phyloP scores from a whole-genome alignment of 1,139 yeast genomes.

The Kluyveromyces sp. region DNA sequence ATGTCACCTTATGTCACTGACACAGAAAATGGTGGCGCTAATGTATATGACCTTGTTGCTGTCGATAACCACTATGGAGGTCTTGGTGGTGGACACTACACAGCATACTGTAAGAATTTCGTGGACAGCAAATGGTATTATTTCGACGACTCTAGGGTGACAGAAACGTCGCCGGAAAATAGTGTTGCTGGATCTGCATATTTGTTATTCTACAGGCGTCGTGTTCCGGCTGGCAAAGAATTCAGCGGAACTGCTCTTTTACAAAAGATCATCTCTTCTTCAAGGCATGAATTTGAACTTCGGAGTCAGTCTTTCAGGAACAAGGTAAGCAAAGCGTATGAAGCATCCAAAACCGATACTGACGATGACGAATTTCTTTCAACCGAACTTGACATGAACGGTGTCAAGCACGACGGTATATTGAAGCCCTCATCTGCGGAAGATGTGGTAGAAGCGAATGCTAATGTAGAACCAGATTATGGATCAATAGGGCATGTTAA shows the following conservation, averaged over 20 bases:
- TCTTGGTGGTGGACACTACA: constrained; percentile 95
- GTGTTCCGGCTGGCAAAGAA: constrained; percentile 23
- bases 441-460: not conserved
- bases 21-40: constrained; percentile 34
- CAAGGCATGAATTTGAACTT: constrained; percentile 25
- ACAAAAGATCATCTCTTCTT: constrained; percentile 28
- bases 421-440: not conserved
- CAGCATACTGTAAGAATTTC: constrained; percentile 80
- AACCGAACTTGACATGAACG: not conserved
- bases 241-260: constrained; percentile 30
- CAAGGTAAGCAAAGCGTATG: constrained; percentile 16
- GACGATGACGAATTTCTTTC: constrained; percentile 15
- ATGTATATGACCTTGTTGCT: constrained; percentile 75
- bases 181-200: constrained; percentile 81
- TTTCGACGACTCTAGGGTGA: constrained; percentile 79
- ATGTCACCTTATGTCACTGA: constrained; percentile 50
- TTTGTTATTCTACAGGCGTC: constrained; percentile 70
- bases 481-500: not conserved
- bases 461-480: not conserved
- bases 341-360: constrained; percentile 23
- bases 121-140: constrained; percentile 80
- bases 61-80: constrained; percentile 97
- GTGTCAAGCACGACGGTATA: not conserved
- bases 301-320: constrained; percentile 19
- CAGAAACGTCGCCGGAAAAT: constrained; percentile 51